phyloP scores from a whole-genome alignment of 2,329 filamentous ascomycete species.

The Whalleya microplaca region DNA sequence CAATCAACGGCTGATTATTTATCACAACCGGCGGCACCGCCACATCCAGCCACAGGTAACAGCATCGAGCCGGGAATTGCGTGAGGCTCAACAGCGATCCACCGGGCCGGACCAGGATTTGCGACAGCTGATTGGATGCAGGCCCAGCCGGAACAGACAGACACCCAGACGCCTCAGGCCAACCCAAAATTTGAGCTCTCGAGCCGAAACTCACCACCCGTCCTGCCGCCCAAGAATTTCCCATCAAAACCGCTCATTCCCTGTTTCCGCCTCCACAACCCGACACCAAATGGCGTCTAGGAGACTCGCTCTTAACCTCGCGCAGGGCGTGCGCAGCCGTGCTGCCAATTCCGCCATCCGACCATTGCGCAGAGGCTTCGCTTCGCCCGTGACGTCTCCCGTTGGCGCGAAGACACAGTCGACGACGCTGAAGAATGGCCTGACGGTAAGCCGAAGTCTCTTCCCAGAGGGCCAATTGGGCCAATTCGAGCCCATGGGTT shows the following conservation, averaged over 20 bases:
- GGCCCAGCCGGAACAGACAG: constrained; percentile 2
- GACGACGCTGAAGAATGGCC: constrained; percentile 94
- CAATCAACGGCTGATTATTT: constrained; percentile 35
- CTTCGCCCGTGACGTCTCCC: constrained; percentile 72
- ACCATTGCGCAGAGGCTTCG: constrained; percentile 83
- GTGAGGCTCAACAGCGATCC: background rate
- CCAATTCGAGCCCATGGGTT: constrained; percentile 21
- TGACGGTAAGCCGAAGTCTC: constrained; percentile 83
- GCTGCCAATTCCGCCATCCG: constrained; percentile 78
- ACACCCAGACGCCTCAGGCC: constrained; percentile 31
- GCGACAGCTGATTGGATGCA: background rate
- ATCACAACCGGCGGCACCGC: constrained; percentile 2
- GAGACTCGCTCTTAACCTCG: constrained; percentile 94
- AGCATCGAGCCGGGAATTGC: constrained; percentile 8
- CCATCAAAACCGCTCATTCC: constrained; percentile 61
- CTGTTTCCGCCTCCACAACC: constrained; percentile 50
- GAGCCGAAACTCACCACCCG: constrained; percentile 33
- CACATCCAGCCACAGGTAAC: constrained; percentile 6
- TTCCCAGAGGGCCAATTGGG: constrained; percentile 34
- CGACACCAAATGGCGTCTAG: constrained; percentile 82
- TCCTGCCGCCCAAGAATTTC: constrained; percentile 32
- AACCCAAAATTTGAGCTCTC: constrained; percentile 37
- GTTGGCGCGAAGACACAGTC: constrained; percentile 84
- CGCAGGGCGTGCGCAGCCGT: constrained; percentile 86
- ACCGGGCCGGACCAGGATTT: background rate